Evolutionary conservation across 345 rosid species (phyloP).

Genomic region (Mercurialis annua): DNA sequence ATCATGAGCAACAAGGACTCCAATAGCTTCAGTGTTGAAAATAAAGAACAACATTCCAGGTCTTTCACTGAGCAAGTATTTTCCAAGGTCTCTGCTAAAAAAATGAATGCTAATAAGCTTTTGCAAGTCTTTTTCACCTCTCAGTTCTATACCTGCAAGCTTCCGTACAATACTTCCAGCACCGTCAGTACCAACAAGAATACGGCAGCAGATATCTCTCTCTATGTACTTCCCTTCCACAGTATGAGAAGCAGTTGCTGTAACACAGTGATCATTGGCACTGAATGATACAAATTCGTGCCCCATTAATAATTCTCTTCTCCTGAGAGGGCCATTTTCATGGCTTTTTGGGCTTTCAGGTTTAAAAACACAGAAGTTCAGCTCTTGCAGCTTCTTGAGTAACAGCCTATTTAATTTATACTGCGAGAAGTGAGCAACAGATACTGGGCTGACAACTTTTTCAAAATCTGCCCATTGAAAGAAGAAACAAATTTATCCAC

Average conservation of each 20-base stretch:
- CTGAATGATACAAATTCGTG: conserved; percentile 73
- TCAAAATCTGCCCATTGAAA: conserved; percentile 58
- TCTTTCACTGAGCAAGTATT: conserved; percentile 56
- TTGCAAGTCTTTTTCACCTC: conserved; percentile 79
- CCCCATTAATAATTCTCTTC: conserved; percentile 64
- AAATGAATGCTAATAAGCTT: conserved; percentile 91
- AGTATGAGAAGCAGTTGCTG: conserved; percentile 53
- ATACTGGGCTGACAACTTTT: conserved; percentile 73
- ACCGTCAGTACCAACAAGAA: conserved; percentile 87
- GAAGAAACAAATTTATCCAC: conserved; percentile 14
- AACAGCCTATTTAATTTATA: conserved; percentile 62
- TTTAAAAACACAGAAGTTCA: conserved; percentile 39
- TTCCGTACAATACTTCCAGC: conserved; percentile 77
- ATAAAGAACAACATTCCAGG: conserved; percentile 93
- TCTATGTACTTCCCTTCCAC: conserved; percentile 44
- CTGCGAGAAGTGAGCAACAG: conserved; percentile 94
- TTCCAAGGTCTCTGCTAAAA: conserved; percentile 72
- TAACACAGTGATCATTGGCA: conserved; percentile 40
- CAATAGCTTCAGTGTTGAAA: conserved; percentile 84
- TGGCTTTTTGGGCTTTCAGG: conserved; percentile 32
- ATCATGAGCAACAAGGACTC: conserved; percentile 95
- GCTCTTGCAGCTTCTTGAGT: conserved; percentile 61
- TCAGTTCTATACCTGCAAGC: conserved; percentile 55
- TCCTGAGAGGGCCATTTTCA: conserved; percentile 28
- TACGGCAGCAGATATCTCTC: conserved; percentile 51